Conservation (phyloP, 768 basidiomycete species). For the Rhizopogon vulgaris region DNA sequence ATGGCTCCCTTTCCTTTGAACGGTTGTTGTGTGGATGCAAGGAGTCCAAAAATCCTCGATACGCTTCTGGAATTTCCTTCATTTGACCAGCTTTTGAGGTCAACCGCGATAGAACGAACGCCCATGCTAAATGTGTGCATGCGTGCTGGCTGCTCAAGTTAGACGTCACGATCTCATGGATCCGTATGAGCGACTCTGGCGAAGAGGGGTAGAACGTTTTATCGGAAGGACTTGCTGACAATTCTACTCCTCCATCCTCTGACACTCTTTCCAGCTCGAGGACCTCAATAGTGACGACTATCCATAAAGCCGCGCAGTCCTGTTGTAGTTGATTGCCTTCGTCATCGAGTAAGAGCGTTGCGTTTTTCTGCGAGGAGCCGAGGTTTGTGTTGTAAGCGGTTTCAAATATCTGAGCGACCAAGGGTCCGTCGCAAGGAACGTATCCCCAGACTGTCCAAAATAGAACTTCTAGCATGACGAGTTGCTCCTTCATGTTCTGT, state of each 20-base stretch:
- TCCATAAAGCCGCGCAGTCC: conserved; percentile 71
- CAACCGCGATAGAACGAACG: conserved; percentile 72
- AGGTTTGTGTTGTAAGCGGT: conserved; percentile 54
- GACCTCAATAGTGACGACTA: conserved; percentile 68
- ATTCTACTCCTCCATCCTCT: conserved; percentile 43
- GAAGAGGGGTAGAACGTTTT: conserved; percentile 53
- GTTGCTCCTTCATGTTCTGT: conserved; percentile 71
- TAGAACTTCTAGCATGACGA: conserved; percentile 76
- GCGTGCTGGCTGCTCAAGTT: conserved; percentile 59
- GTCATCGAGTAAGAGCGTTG: conserved; percentile 47
- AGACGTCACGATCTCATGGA: conserved; percentile 62
- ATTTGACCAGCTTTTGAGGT: conserved; percentile 36
- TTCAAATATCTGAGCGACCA: conserved; percentile 54
- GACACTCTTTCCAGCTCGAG: conserved; percentile 71
- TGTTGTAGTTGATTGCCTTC: conserved; percentile 59
- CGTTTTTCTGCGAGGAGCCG: conserved; percentile 43
- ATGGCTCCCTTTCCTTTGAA: conserved; percentile 53
- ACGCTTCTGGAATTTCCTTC: conserved; percentile 49
- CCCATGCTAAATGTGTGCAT: conserved; percentile 77
- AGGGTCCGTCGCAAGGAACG: conserved; percentile 54
- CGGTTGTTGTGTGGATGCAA: conserved; percentile 36
- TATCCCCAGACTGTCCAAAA: conserved; percentile 88
- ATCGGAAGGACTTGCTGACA: conserved; percentile 44
- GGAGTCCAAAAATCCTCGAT: conserved; percentile 49
- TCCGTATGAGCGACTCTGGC: conserved; percentile 52